Base-by-base conservation (phyloP, 768 basidiomycete genomes). In the Russula griseocarnosa region DNA sequence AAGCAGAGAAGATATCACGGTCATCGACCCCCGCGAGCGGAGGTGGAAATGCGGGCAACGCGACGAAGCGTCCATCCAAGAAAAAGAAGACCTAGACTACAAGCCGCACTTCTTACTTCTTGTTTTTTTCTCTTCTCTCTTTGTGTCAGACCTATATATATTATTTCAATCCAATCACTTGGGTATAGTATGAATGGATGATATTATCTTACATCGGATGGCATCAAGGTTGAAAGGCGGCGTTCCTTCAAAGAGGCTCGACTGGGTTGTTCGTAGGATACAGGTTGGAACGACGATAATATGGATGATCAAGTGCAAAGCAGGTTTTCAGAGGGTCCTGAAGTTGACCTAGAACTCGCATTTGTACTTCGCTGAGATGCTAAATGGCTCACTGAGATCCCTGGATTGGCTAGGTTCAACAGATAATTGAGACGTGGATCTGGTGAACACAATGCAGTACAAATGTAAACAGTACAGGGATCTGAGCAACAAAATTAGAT, bases 11-110 rank as follows among this genome's bases (percentile, higher is more conserved):
- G 49, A 57, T 70, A 24, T 86, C 86, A 11, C 78, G 86, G 58
- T 82, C 87, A 6, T 75, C 86, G 0, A 88, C 87, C 2, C 87
- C 88, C 22, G 73, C 80, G 24, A 77, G 74, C n/a, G 75, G 78
- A 22, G 72, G 77, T 7, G 74, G 78, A 77, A 20, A 74, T 76
- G 10, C 78, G 81, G 9, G 73, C 81, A n/a, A 74, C 75, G 20
- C 57, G 24, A 32, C 60, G 10, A 88, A 86, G 74, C 79, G 84
- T 63, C 78, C 82, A 50, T 73, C 80, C 24, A 88, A 90, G 78
- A 87, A 86, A 75, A 88, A 86, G 76, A 89, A 85, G 73, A 83
- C 83, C 9, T 85, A 70, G 55, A 51, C 44, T 24, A 18, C 20
- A 47, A 18, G n/a, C 20, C 14, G n/a, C 51, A 9, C 32, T 36